These are phyloP conservation scores for Trichoderma afroharzianum DNA, from an alignment of 2,329 filamentous ascomycete genomes.

Conservation along the genomic window DNA sequence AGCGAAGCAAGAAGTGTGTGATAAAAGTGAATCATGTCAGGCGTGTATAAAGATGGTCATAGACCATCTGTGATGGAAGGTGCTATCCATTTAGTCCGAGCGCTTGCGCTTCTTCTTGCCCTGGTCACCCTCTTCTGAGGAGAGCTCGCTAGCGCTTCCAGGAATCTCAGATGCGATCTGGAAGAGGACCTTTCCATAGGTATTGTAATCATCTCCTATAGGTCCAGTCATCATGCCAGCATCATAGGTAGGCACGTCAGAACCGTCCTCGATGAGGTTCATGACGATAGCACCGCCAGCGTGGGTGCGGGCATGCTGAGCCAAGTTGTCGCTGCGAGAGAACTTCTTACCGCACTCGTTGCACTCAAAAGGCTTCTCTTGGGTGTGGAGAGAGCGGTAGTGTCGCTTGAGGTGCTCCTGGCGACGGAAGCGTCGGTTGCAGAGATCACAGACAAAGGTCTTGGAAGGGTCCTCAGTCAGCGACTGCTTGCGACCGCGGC, in stretches of 20 bases:
- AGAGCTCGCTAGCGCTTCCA: conserved; percentile 58
- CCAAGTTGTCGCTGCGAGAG: conserved; percentile 94
- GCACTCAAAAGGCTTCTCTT: conserved; percentile 98
- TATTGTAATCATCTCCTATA: conserved; percentile 59
- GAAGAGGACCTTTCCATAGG: conserved; percentile 75
- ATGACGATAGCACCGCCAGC: conserved; percentile 87
- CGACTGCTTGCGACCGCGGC: conserved; percentile 96
- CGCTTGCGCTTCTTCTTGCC: conserved; percentile 69
- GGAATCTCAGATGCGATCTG: conserved; percentile 73
- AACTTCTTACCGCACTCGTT: conserved; percentile 99
- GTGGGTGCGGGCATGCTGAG: conserved; percentile 92
- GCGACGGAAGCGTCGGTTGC: conserved; percentile 93
- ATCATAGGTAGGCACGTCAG: conserved; percentile 46
- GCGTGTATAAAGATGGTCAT: background rate
- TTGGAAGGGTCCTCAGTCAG: conserved; percentile 96
- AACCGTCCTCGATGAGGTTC: conserved; percentile 72
- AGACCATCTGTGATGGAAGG: background rate
- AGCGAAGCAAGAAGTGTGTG: conserved; percentile 18
- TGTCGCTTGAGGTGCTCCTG: conserved; percentile 99
- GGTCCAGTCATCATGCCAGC: conserved; percentile 41
- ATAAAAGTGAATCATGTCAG: conserved; percentile 17
- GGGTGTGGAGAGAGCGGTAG: conserved; percentile 95
- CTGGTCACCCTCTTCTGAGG: conserved; percentile 51
- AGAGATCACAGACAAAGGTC: conserved; percentile 95
- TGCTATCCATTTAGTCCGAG: conserved; percentile 48